Percentiles rank a stretch among this genome's conserved stretches.
Evolutionary conservation across 2,329 filamentous ascomycete genomes (phyloP).

Genomic region (Fusarium hostae): DNA sequence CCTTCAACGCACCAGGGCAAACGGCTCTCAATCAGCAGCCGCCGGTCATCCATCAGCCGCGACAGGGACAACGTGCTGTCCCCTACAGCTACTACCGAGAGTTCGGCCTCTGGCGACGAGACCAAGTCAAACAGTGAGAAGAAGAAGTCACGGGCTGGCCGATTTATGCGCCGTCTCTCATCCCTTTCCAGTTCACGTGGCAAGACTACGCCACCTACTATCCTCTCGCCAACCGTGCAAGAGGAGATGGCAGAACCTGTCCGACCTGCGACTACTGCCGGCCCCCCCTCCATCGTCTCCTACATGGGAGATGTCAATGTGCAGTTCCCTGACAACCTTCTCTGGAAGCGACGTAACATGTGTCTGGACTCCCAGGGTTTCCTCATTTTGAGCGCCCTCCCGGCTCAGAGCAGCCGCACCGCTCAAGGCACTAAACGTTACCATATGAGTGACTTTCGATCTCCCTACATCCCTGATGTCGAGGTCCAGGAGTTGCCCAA

Average conservation of each 20-base stretch:
- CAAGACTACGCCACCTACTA: constrained; percentile 57
- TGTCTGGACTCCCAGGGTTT: constrained; percentile 86
- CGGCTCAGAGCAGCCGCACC: constrained; percentile 63
- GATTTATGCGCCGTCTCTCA: constrained; percentile 69
- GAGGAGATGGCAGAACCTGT: constrained; percentile 54
- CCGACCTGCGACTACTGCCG: constrained; percentile 47
- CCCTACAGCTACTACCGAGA: constrained; percentile 56
- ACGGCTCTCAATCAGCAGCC: constrained; percentile 74
- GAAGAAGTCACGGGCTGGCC: constrained; percentile 63
- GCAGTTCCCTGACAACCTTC: constrained; percentile 93
- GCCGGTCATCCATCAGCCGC: constrained; percentile 62
- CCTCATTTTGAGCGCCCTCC: constrained; percentile 76
- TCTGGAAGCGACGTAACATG: constrained; percentile 95
- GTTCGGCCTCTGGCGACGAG: constrained; percentile 61
- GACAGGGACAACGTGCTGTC: constrained; percentile 53
- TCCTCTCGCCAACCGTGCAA: constrained; percentile 61
- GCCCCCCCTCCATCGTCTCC: constrained; percentile 62
- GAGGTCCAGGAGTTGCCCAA: constrained; percentile 94
- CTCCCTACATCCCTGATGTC: constrained; percentile 85
- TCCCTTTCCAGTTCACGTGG: constrained; percentile 60
- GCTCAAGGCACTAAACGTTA: constrained; percentile 75
- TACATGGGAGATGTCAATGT: constrained; percentile 93
- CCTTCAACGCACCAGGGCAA: constrained; percentile 58
- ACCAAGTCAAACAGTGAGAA: constrained; percentile 57
- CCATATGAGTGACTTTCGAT: constrained; percentile 84